Base-by-base conservation (phyloP, 2,329 filamentous ascomycete genomes). In the Penicillium sp. region DNA sequence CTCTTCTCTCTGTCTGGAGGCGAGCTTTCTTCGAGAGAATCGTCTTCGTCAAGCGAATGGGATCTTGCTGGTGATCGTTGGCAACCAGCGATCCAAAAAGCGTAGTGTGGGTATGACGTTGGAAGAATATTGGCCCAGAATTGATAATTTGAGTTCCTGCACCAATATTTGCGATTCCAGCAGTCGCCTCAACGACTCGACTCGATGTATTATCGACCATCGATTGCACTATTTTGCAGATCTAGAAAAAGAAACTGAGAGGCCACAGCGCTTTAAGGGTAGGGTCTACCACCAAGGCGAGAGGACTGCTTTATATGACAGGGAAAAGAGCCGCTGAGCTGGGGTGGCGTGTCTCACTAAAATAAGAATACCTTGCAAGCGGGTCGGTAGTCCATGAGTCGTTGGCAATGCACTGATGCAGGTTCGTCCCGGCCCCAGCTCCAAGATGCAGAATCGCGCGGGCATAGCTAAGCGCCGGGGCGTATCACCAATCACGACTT, bases 1-100 rank as follows among this genome's bases (percentile, higher is more conserved):
- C 51, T 36, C 51, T 54, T 46, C 51, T 54, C 2, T 31, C 40
- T 3, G 39, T 7, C 44, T 54, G 51, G 18, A 54, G 36, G 40
- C 31, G 51, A 36, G 39, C n/a, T 18, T 54, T 54, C 31, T 46
- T 54, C 18, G 7, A 46, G 33, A 46, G 27, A 1, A 27, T 54
- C 4, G 7, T 24, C 13, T 44, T 14, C 9, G 37, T 35, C 19
- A 46, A 50, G 7, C 24, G n/a, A 18, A 40, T 19, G 3, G 39
- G 4, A 9, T 19, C 7, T 40, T 11, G 5, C 2, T n/a, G 10
- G 0, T 40, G 39, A 3, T 40, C 10, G 1, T 10, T 1, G n/a
- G n/a, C n/a, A 40, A 18, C 39, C 4, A 40, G 39, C 9, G 39
- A 40, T 11, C n/a, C 39, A 19, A 40, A 40, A 40, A 40, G 10